Evolutionary conservation across 148 eudicot genomes (phyloP), one percentile per base, ranked within the genome.

Genomic region (Salicornia ramosissima): DNA sequence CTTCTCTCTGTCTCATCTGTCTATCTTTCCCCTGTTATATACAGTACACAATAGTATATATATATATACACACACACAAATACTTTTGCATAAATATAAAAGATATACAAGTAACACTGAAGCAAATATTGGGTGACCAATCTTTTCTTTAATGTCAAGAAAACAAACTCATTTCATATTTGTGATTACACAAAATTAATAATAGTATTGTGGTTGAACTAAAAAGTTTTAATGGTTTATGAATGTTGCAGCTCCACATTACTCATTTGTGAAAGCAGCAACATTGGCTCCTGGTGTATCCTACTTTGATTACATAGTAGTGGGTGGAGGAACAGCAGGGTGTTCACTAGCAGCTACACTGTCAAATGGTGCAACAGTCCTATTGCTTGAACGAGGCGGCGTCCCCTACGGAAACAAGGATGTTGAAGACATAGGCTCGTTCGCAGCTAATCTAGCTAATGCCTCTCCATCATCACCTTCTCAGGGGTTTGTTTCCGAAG

Each of bases 271-370:
- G n/a, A 82, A 74, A 43, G 73, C 87, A 52, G 93, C 97, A 51
- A 85, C 82, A 52, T 13, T 58, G 29, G 93, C 97, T 5, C 86
- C 91, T 8, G 64, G 80, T 8, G 68, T 71, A 6, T 49, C 56
- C 2, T 77, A 69, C 79, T 88, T 80, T 59, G 95, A 90, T 69
- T 93, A 93, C 88, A 92, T 92, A 39, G 65, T 92, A 12, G 50
- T 92, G n/a, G 98, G 98, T 0, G 98, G 96, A 4, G 98, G 98
- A 61, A 88, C 98, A 10, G 79, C 92, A 0, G 96, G 98, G 42
- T 93, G 96, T 36, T 64, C 90, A 4, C 74, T 93, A 45, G 85
- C 95, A 0, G 90, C 98, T 10, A 90, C 95, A 3, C 88, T 93
- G 19, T 90, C 98, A 0, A 45, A 73, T 50, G 64, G 79, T 0